phyloP scores from a whole-genome alignment of 768 basidiomycete species.

The Boletus bicolor region DNA sequence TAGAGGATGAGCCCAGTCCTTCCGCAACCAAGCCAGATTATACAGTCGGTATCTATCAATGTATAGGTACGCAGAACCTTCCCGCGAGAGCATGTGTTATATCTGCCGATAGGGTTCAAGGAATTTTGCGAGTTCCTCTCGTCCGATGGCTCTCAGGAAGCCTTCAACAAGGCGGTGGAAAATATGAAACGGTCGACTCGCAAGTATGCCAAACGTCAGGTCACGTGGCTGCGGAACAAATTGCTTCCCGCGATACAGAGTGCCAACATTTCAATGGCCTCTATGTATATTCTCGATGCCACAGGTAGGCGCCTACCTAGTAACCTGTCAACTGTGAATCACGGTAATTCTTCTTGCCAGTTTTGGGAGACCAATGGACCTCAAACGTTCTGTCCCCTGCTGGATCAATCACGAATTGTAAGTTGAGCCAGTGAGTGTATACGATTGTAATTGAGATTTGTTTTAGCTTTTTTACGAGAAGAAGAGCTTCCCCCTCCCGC shows the following conservation, averaged over 20 bases:
- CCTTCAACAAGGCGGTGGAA: conserved; percentile 58
- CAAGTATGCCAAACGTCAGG: conserved; percentile 88
- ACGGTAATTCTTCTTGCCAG: conserved; percentile 29
- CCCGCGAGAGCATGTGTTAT: not conserved
- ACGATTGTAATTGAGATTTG: not conserved
- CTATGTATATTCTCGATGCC: conserved; percentile 64
- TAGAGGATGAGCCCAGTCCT: not conserved
- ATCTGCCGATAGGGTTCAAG: conserved; percentile 67
- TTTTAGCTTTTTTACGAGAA: conserved; percentile 49
- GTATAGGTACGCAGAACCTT: conserved; percentile 62
- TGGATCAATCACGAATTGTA: conserved; percentile 47
- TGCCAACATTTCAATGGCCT: conserved; percentile 37
- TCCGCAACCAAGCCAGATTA: conserved; percentile 42
- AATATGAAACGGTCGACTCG: conserved; percentile 84
- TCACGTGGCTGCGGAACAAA: conserved; percentile 91
- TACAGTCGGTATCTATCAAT: conserved; percentile 87
- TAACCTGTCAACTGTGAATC: not conserved
- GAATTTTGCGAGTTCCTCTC: conserved; percentile 76
- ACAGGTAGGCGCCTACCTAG: conserved; percentile 44
- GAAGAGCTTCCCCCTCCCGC: conserved; percentile 53
- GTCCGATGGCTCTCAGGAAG: conserved; percentile 37
- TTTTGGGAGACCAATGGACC: conserved; percentile 57
- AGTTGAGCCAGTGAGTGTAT: conserved; percentile 2
- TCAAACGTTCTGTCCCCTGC: conserved; percentile 52
- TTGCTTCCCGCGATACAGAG: conserved; percentile 69